A percentile compares a stretch with the other conserved stretches of the same genome.
These are phyloP conservation scores for Camellia oleifera DNA, from an alignment of 179 eudicot species.

Conservation along the genomic window DNA sequence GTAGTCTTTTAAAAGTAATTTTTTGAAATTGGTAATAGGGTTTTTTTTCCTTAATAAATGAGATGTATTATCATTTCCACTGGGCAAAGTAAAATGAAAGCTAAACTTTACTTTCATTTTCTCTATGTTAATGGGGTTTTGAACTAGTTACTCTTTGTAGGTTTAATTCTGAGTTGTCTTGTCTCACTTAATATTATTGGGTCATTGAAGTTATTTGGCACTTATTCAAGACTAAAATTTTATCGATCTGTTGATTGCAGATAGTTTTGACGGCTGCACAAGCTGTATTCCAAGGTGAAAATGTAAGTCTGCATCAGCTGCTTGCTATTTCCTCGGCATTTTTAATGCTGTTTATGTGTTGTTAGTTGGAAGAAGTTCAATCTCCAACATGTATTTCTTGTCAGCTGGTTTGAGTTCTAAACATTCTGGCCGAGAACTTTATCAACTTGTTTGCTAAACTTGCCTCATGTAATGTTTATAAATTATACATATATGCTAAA, in stretches of 20 bases:
- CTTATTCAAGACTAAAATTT: neutral
- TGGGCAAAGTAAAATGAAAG: slow-evolving; percentile 1
- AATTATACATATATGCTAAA: too few relatives aligned
- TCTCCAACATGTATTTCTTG: neutral
- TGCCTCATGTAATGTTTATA: neutral
- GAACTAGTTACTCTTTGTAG: slow-evolving; percentile 6
- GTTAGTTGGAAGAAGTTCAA: neutral
- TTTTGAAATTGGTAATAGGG: neutral
- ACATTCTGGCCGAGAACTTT: neutral
- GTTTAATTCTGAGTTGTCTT: neutral
- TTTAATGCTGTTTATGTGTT: neutral
- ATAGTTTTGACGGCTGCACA: slow-evolving; percentile 76
- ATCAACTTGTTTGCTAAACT: neutral
- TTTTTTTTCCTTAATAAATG: neutral
- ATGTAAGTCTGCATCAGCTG: slow-evolving; percentile 50
- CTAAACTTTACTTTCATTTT: neutral
- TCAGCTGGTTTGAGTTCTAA: neutral
- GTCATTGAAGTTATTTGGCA: neutral
- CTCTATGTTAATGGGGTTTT: neutral
- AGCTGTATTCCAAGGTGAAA: slow-evolving; percentile 65
- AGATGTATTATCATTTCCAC: neutral
- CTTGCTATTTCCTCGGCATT: neutral
- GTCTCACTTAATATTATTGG: neutral
- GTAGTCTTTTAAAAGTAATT: neutral
- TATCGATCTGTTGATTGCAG: slow-evolving; percentile 42